These are phyloP conservation scores for Penicillium sp. DNA, from an alignment of 2,329 filamentous ascomycete species.

Conservation along the genomic window DNA sequence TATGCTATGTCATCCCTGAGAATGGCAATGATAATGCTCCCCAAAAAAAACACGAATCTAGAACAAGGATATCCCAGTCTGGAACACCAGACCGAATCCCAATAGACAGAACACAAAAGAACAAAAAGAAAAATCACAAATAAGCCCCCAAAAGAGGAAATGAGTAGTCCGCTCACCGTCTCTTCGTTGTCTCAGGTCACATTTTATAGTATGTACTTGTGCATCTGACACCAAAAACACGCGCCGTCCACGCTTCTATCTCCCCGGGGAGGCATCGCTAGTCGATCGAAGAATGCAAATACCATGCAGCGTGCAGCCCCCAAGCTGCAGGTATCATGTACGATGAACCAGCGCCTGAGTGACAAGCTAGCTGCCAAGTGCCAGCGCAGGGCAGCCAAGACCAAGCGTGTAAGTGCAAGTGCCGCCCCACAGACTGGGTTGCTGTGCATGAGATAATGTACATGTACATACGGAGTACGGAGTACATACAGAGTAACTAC, in stretches of 20 bases:
- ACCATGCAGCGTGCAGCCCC: neutral
- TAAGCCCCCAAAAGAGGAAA: neutral
- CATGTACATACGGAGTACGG: neutral
- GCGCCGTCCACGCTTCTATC: conserved; percentile 5
- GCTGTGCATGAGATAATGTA: neutral
- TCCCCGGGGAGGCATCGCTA: conserved; percentile 1
- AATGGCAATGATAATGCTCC: neutral
- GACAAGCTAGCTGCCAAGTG: conserved; percentile 7
- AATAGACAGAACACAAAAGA: neutral
- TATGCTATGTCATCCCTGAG: neutral
- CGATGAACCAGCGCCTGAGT: neutral
- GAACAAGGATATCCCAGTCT: neutral
- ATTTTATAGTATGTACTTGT: neutral
- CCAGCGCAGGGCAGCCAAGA: conserved; percentile 2
- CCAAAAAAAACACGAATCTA: neutral
- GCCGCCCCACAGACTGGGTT: neutral
- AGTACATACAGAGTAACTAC: too few species aligned
- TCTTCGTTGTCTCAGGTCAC: conserved; percentile 4
- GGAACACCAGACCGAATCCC: neutral
- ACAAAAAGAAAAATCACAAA: neutral
- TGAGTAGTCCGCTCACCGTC: conserved; percentile 4
- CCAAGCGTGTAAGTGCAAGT: neutral
- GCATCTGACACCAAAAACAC: neutral
- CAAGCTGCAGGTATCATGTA: conserved; percentile 6
- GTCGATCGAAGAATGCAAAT: conserved; percentile 8